A percentile compares a stretch with the other conserved stretches of the same genome.
phyloP scores from a whole-genome alignment of 2,329 filamentous ascomycete genomes.

The Colletotrichum sidae region DNA sequence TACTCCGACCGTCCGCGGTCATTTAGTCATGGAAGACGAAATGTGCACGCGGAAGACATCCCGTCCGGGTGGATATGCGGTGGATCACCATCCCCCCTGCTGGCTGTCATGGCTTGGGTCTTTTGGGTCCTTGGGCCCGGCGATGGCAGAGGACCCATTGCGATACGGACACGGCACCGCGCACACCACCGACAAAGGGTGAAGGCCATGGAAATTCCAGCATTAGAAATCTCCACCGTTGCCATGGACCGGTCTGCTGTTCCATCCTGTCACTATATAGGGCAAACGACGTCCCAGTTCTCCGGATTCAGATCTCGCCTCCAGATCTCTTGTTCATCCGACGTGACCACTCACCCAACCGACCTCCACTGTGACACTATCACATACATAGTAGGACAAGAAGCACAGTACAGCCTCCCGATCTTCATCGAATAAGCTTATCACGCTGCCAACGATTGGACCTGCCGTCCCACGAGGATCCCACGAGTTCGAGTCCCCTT shows the following conservation, averaged over 20 bases:
- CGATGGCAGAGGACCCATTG: conserved; percentile 20
- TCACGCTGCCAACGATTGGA: conserved; percentile 8
- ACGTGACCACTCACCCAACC: conserved; percentile 1
- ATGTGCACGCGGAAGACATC: conserved; percentile 30
- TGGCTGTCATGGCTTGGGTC: background rate
- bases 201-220: conserved; percentile 27
- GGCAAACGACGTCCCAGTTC: conserved; percentile 18
- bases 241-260: conserved; percentile 9
- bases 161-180: conserved; percentile 9
- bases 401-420: conserved; percentile 13
- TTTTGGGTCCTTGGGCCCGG: background rate
- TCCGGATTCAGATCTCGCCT: conserved; percentile 25
- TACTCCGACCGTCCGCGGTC: conserved; percentile 10
- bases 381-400: background rate
- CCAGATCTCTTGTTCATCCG: conserved; percentile 24
- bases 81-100: conserved; percentile 25
- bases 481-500: background rate
- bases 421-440: conserved; percentile 13
- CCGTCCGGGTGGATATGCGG: conserved; percentile 20
- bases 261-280: conserved; percentile 23
- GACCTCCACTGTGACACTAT: background rate
- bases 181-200: conserved; percentile 24
- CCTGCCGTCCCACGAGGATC: background rate
- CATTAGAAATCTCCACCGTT: conserved; percentile 30
- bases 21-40: conserved; percentile 21